These are phyloP conservation scores for Eucalyptus marginata DNA, from an alignment of 345 rosid genomes.

Conservation along the genomic window DNA sequence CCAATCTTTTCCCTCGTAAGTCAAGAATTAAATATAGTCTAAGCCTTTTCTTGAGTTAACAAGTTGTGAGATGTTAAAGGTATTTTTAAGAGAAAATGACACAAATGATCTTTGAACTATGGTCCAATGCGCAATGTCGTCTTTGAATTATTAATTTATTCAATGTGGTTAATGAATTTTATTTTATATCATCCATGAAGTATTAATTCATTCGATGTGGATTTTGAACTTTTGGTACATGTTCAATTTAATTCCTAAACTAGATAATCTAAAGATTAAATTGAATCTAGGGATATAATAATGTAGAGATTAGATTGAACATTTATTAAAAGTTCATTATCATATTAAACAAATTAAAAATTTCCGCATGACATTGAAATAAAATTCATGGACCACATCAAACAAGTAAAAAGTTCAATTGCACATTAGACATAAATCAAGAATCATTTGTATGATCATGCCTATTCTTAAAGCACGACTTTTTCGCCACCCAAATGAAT, in stretches of 20 bases:
- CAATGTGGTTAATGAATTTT: no score
- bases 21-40: background rate
- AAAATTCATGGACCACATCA: no score
- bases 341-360: no score
- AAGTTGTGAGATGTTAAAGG: background rate
- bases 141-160: no score
- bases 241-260: no score
- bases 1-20: background rate
- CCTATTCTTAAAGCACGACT: background rate
- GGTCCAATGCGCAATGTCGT: background rate
- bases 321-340: no score
- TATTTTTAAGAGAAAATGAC: background rate
- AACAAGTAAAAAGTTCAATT: no score
- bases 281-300: background rate
- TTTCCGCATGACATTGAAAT: fast-evolving
- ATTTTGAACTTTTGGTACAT: no score
- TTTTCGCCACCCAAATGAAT: background rate
- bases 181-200: background rate
- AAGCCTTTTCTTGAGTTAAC: background rate
- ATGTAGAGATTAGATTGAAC: background rate
- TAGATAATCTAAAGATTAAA: background rate
- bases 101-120: background rate
- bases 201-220: background rate
- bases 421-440: no score
- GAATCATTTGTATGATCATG: background rate